Base-by-base conservation (phyloP, 2,329 filamentous ascomycete genomes). In the Tolypocladium tundrense region DNA sequence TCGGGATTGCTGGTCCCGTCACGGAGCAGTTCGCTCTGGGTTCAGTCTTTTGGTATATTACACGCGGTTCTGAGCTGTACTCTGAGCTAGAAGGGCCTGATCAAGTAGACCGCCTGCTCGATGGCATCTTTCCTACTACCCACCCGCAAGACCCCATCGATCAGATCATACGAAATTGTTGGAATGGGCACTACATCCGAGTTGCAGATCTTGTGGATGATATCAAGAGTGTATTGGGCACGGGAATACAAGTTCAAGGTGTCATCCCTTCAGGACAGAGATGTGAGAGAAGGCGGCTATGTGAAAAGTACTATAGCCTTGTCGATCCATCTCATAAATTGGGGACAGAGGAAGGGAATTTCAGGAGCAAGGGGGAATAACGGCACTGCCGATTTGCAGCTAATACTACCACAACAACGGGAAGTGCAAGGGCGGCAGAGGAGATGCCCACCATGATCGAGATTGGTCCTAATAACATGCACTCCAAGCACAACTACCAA, bases 31-130 rank as follows among this genome's bases (percentile, higher is more conserved):
- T 62, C 27, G 62, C 62, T 41, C 61, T 64, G 1, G 62, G 60
- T 3, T 65, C 58, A 4, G 50, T 64, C 52, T 64, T 65, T 43
- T 65, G 60, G 60, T 65, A 60, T 48, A 64, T 64, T 56, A 55
- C 33, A 2, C 61, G 59, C 27, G 59, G 60, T 6, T 54, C 53
- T 11, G 58, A 24, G 55, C 21, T 63, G 42, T 65, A 62, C 53
- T 58, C 61, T 8, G 58, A 64, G 42, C 58, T 63, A 3, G 53
- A 58, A 48, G 59, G 61, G 6, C 41, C 37, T 39, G 59, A 61
- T 1, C 42, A 54, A 41, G 61, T 63, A 14, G 48, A 57, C 54
- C 60, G 48, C 57, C 39, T 64, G 43, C 42, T 60, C 2, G 58
- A 62, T 37, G 58, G 60, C 39, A 59, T 33, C 16, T 55, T 62